Percentiles rank a stretch among this genome's conserved stretches.
phyloP scores from a whole-genome alignment of 257 asterid species.

The Echites panduratus region DNA sequence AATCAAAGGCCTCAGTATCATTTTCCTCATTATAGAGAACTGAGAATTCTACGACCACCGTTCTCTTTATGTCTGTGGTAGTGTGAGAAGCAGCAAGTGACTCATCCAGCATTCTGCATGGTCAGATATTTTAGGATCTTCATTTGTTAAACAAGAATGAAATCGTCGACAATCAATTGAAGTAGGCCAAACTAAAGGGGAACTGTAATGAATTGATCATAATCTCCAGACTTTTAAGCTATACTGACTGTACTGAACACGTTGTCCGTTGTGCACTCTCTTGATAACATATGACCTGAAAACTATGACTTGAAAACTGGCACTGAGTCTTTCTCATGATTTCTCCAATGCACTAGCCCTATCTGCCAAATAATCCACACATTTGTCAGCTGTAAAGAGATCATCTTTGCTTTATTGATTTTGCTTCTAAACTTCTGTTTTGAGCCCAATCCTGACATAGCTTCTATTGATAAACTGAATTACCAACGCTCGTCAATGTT shows the following conservation, averaged over 20 bases:
- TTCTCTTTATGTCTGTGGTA: not conserved
- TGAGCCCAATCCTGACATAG: not conserved
- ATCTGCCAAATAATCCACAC: not conserved
- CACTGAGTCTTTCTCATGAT: not conserved
- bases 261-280: not conserved
- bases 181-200: not conserved
- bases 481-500: conserved; percentile 7
- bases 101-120: not conserved
- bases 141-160: not conserved
- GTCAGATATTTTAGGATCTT: not conserved
- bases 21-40: not conserved
- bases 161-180: not conserved
- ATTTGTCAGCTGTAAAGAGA: not conserved
- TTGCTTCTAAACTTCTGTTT: not conserved
- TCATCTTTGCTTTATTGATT: not conserved
- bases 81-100: not conserved
- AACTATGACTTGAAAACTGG: not conserved
- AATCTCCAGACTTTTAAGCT: not conserved
- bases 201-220: not conserved
- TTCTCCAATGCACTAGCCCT: not conserved
- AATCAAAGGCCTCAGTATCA: too few relatives aligned
- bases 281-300: not conserved
- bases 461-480: conserved; percentile 2
- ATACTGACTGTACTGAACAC: not conserved
- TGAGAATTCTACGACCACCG: not conserved